Conservation (phyloP, 805 yeast genomes). For the Candida nonsorbophila region DNA sequence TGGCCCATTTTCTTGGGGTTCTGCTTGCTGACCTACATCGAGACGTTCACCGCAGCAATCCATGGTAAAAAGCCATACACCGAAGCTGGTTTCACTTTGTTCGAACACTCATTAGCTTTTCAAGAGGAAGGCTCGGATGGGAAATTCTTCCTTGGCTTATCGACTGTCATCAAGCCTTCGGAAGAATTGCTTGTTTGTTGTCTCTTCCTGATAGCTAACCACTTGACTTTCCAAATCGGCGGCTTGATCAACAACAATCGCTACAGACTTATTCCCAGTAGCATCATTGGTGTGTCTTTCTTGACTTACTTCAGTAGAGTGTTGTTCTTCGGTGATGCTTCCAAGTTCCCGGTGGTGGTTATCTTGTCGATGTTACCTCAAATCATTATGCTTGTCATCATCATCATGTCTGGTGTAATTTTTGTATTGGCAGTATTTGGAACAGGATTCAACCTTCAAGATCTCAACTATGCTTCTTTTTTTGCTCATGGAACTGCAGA, state of each 20-base stretch:
- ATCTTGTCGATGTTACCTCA: slow-evolving; percentile 65
- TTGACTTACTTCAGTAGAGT: slow-evolving; percentile 38
- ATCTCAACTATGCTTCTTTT: slow-evolving; percentile 31
- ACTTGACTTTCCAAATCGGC: slow-evolving; percentile 57
- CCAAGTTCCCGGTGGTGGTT: slow-evolving; percentile 50
- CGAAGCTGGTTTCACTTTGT: slow-evolving; percentile 66
- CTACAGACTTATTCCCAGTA: slow-evolving; percentile 59
- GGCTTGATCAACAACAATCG: slow-evolving; percentile 48
- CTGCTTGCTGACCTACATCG: slow-evolving; percentile 59
- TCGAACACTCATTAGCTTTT: slow-evolving; percentile 71
- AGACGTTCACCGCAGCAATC: slow-evolving; percentile 57
- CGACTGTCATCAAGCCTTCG: slow-evolving; percentile 36
- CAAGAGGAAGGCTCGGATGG: slow-evolving; percentile 56
- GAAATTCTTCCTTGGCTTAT: slow-evolving; percentile 17
- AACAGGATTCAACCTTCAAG: slow-evolving; percentile 38
- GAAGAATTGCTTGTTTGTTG: slow-evolving; percentile 48
- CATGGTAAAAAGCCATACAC: slow-evolving; percentile 51
- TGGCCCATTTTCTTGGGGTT: slow-evolving; percentile 56
- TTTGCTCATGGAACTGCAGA: slow-evolving; percentile 19
- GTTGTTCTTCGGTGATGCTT: slow-evolving; percentile 34
- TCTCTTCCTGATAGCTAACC: slow-evolving; percentile 54
- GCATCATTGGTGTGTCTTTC: slow-evolving; percentile 51
- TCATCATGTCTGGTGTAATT: slow-evolving; percentile 46
- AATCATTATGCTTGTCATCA: slow-evolving; percentile 45
- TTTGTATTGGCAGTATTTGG: slow-evolving; percentile 55